Evolutionary conservation across 495 filamentous ascomycete species (phyloP).

Genomic region (Penicillium riverlandense): DNA sequence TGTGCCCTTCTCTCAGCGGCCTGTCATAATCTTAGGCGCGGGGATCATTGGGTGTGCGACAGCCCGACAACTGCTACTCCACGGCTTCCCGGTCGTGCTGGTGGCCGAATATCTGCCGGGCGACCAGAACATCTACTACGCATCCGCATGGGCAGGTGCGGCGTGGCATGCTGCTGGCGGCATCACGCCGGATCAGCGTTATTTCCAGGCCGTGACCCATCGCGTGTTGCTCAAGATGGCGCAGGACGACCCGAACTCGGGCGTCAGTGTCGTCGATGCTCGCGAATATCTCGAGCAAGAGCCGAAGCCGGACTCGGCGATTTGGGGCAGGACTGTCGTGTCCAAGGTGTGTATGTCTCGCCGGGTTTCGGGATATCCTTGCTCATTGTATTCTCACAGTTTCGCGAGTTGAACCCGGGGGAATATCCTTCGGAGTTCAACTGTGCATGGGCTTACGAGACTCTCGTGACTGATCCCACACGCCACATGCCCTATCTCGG

Average conservation of each 20-base stretch:
- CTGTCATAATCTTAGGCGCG: slow-evolving; percentile 33
- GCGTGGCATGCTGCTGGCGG: slow-evolving; percentile 39
- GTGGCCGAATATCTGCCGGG: slow-evolving; percentile 38
- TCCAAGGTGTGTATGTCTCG: slow-evolving; percentile 21
- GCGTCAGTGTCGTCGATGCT: slow-evolving; percentile 30
- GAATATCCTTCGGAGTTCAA: slow-evolving; percentile 34
- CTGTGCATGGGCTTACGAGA: slow-evolving; percentile 33
- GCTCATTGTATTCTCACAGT: slow-evolving; percentile 12
- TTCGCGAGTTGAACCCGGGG: slow-evolving; percentile 22
- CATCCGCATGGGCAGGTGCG: slow-evolving; percentile 40
- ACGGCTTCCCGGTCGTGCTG: slow-evolving; percentile 31
- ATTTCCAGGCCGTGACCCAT: slow-evolving; percentile 33
- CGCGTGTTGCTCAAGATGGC: slow-evolving; percentile 34
- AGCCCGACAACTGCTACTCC: slow-evolving; percentile 27
- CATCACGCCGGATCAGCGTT: slow-evolving; percentile 30
- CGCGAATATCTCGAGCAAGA: slow-evolving; percentile 32
- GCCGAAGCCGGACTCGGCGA: slow-evolving; percentile 26
- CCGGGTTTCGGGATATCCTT: not conserved
- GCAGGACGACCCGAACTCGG: slow-evolving; percentile 26
- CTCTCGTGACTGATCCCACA: slow-evolving; percentile 35
- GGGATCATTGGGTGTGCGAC: slow-evolving; percentile 39
- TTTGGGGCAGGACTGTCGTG: slow-evolving; percentile 33
- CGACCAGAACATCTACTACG: slow-evolving; percentile 34
- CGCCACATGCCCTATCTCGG: slow-evolving; percentile 35
- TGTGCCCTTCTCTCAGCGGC: slow-evolving; percentile 30